A percentile compares a stretch with the other conserved stretches of the same genome.
phyloP scores from a whole-genome alignment of 2,329 filamentous ascomycete genomes.

The Epichloe amarillans region DNA sequence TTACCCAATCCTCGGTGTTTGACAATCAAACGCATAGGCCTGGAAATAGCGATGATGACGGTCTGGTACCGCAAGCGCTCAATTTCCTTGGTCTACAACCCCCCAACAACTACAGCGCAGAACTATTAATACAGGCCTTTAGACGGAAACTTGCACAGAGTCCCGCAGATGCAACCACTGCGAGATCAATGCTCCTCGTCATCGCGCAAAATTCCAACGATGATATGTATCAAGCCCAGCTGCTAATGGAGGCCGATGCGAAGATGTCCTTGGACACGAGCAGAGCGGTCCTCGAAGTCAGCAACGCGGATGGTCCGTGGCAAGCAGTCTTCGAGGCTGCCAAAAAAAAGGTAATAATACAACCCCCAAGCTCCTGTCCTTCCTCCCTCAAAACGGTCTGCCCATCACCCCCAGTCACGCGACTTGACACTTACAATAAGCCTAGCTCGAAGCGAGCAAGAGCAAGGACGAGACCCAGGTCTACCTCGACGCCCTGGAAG shows the following conservation, averaged over 20 bases:
- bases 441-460: conserved; percentile 14
- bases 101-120: conserved; percentile 22
- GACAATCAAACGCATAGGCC: conserved; percentile 22
- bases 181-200: conserved; percentile 20
- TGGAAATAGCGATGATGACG: conserved; percentile 17
- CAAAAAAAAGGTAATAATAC: conserved; percentile 17
- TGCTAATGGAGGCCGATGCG: conserved; percentile 21
- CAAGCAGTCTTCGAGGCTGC: conserved; percentile 13
- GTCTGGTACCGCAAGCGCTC: conserved; percentile 19
- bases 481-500: conserved; percentile 22
- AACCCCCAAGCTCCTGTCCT: not conserved
- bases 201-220: conserved; percentile 22
- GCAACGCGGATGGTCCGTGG: conserved; percentile 11
- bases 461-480: conserved; percentile 17
- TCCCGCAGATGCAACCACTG: conserved; percentile 19
- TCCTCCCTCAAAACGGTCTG: not conserved
- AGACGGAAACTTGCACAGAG: conserved; percentile 18
- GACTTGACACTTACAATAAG: not conserved
- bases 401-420: too few relatives aligned
- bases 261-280: conserved; percentile 24
- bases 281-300: conserved; percentile 18
- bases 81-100: conserved; percentile 20
- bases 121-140: conserved; percentile 22
- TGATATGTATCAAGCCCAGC: conserved; percentile 19
- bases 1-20: conserved; percentile 25